A percentile compares a stretch with the other conserved stretches of the same genome.
Conservation (phyloP, 2,329 filamentous ascomycete genomes). For the Neofusicoccum laricinum region DNA sequence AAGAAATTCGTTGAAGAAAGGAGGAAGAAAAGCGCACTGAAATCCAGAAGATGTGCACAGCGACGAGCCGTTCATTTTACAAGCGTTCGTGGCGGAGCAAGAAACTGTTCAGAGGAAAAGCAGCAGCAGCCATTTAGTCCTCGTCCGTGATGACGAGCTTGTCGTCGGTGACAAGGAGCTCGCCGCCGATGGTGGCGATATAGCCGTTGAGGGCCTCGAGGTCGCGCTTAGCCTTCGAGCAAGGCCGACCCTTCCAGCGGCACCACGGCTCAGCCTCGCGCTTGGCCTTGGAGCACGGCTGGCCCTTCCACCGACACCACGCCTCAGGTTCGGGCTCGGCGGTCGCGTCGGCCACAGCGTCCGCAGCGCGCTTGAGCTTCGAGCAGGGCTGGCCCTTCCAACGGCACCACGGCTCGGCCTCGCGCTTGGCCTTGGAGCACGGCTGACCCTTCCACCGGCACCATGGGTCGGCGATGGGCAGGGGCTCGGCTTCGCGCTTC, state of each 20-base stretch:
- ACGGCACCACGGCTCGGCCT: constrained; percentile 31
- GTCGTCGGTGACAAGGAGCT: not conserved
- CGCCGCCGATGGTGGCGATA: constrained; percentile 11
- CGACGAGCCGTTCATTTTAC: no score
- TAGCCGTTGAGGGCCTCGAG: constrained; percentile 37
- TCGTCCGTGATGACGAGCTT: not conserved
- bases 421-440: constrained; percentile 31
- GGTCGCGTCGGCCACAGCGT: constrained; percentile 34
- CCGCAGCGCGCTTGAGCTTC: constrained; percentile 43
- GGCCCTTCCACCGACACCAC: constrained; percentile 22
- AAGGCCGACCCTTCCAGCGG: constrained; percentile 38
- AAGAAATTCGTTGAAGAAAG: no score
- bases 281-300: constrained; percentile 29
- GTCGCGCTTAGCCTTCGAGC: constrained; percentile 46
- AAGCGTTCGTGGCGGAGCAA: no score
- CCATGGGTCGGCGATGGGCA: constrained; percentile 28
- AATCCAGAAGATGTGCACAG: no score
- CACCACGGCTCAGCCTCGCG: constrained; percentile 32
- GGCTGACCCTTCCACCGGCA: constrained; percentile 25
- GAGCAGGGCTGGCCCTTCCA: constrained; percentile 42
- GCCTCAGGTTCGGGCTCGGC: constrained; percentile 25
- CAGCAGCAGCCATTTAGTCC: no score
- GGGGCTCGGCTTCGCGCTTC: constrained; percentile 42
- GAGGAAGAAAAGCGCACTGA: no score
- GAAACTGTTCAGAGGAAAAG: no score